Percentiles rank a stretch among this genome's conserved stretches.
Evolutionary conservation across 768 basidiomycete genomes (phyloP).

Genomic region (Clathrus columnatus): DNA sequence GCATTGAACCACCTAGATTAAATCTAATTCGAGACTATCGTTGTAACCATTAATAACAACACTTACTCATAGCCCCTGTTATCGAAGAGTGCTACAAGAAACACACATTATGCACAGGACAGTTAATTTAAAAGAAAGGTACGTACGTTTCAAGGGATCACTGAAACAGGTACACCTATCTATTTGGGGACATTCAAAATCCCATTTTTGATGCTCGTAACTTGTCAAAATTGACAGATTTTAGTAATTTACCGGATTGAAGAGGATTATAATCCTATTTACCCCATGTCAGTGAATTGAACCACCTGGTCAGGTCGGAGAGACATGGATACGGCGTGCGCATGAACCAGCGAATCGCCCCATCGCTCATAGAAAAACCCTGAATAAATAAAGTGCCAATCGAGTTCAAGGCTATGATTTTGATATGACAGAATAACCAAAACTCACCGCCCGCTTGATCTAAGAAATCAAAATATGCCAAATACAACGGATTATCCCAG

Average conservation of each 20-base stretch:
- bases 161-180: constrained; percentile 5
- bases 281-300: constrained; percentile 9
- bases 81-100: not conserved
- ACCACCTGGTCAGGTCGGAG: constrained; percentile 1
- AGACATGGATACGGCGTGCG: constrained; percentile 19
- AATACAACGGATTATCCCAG: constrained; percentile 28
- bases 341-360: constrained; percentile 32
- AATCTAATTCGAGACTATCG: not conserved
- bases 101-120: too few relatives aligned
- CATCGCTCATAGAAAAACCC: constrained; percentile 33
- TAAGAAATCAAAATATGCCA: constrained; percentile 27
- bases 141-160: not conserved
- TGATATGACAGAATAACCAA: not conserved
- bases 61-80: constrained; percentile 1
- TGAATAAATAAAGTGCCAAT: not conserved
- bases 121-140: too few relatives aligned
- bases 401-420: not conserved
- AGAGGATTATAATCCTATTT: not conserved
- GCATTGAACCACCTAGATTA: not conserved
- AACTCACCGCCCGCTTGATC: constrained; percentile 23
- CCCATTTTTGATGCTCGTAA: constrained; percentile 6
- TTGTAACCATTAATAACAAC: not conserved
- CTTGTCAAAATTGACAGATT: not conserved
- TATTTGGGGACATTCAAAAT: constrained; percentile 1
- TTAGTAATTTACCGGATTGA: not conserved